Base-by-base conservation (phyloP, 2,329 filamentous ascomycete genomes). In the Cordyceps cateniannulata region DNA sequence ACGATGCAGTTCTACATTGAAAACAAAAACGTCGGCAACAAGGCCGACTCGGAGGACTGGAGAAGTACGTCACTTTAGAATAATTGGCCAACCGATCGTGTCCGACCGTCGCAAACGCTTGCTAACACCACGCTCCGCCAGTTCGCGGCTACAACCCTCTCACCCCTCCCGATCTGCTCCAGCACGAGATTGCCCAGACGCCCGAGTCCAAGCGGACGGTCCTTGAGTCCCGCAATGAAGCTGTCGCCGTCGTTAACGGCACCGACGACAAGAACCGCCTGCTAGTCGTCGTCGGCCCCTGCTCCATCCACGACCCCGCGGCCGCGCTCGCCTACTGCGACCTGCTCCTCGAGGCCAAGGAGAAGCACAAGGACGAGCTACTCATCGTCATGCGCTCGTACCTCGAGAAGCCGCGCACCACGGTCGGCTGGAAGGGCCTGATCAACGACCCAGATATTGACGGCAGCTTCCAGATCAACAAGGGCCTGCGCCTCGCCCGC, bases 401-500 rank as follows among this genome's bases (percentile, higher is more conserved):
- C 84, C 88, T 99, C 56, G 95, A 99, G 82, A 99, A 99, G 83
- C 95, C 95, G 47, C 88, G 95, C 63, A 99, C 95, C 52, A 99
- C 95, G 0, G 93, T 99, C 55, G 95, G 95, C 73, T 99, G 95
- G 95, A 99, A 99, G 80, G 95, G 95, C 57, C 82, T 99, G 74
- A 97, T 99, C 83, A 99, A 99, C 77, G 95, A 99, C 76, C 95
- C 95, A 3, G 93, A 98, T 70, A 96, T 99, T 73, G 91, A 99
- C 76, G 88, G 93, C 75, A 95, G 89, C 72, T 99, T 90, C 88
- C 85, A 96, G 80, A 99, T 99, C 81, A 99, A 99, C 86, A 98
- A 98, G 83, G 95, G 95, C 60, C 84, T 99, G 62, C 86, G 91
- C 32, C 86, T 96, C 61, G 93, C 90, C n/a, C 85, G 95, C 69